Base-by-base conservation (phyloP, 129 eudicot genomes). In the Dittrichia graveolens region DNA sequence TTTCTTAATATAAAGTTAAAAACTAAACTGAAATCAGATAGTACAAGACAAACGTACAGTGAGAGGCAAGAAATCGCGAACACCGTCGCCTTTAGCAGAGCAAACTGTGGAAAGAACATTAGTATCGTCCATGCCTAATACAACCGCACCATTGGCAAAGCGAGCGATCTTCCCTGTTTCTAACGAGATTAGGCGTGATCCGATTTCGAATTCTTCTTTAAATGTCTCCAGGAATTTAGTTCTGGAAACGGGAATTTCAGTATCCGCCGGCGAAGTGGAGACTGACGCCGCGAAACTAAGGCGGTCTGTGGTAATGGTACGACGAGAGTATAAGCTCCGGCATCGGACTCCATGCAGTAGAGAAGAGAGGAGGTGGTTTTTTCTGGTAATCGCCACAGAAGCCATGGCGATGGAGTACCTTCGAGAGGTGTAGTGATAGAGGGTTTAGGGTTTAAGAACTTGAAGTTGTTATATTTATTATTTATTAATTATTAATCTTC, bases 141-240 rank as follows among this genome's bases (percentile, higher is more conserved):
- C 91, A 71, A 84, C 99, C 6, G 97, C 87, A 0, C 96, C 99
- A 67, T 90, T 95, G 3, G 99, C 96, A 56, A 90, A 95, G 47
- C 99, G 79, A 24, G 97, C 99, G 6, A 88, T 82, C 76, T 88
- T 94, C 38, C 99, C 99, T 2, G 97, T 94, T 65, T 94, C 99
- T 35, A 88, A 52, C 8, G 82, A 72, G 41, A 90, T 77, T 8
- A 82, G n/a, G 13, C 84, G 73, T 49, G 90, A 86, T 19, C 97
- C 97, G 1, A 95, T 86, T 60, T 95, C 99, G 69, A 95, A 90
- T 40, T 86, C 93, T 69, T 90, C 99, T 10, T 35, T 74, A 72
- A 90, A 95, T 0, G 89, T 74, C 61, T 95, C 97, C 1, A 90
- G 88, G 73, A 90, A 16, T 79, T 90, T 95, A 34, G 85, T 83